Percentiles rank a stretch among this genome's conserved stretches.
These are phyloP conservation scores for Mucor velutinosus DNA, from an alignment of 371 early-diverging fungal genomes.

Conservation along the genomic window DNA sequence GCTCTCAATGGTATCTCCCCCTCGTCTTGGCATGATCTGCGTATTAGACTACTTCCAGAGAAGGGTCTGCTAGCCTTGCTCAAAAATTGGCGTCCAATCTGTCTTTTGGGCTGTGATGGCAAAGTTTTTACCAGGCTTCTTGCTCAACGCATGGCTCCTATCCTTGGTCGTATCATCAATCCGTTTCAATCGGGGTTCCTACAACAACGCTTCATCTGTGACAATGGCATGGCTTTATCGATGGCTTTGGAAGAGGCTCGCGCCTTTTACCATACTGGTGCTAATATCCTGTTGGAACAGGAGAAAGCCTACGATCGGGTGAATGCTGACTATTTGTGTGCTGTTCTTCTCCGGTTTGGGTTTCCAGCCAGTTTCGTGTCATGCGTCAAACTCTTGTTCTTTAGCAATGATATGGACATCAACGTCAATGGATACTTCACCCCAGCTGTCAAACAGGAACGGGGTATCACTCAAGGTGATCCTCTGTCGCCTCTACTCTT, in stretches of 20 bases:
- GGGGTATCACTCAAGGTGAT: no score
- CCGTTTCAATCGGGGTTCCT: conserved; percentile 13
- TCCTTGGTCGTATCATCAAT: background rate
- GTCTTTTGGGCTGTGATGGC: conserved; percentile 24
- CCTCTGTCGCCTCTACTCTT: no score
- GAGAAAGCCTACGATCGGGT: conserved; percentile 26
- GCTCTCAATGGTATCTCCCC: background rate
- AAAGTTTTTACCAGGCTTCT: conserved; percentile 28
- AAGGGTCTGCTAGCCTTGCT: conserved; percentile 5
- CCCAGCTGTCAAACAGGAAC: no score
- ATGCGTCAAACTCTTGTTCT: no score
- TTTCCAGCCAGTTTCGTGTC: no score
- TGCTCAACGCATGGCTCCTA: background rate
- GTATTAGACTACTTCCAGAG: conserved; percentile 9
- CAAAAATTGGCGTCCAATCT: conserved; percentile 33
- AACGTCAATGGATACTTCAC: no score
- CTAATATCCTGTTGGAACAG: conserved; percentile 20
- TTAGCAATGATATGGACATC: no score
- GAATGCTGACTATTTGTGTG: conserved; percentile 18
- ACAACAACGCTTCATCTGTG: conserved; percentile 5
- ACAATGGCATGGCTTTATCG: no score
- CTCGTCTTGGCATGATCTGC: background rate
- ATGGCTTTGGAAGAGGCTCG: conserved; percentile 12
- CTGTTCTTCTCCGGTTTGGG: no score
- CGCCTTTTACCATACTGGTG: background rate